These are phyloP conservation scores for Hemileia vastatrix DNA, from an alignment of 1,284 basidiomycete genomes.

Conservation along the genomic window DNA sequence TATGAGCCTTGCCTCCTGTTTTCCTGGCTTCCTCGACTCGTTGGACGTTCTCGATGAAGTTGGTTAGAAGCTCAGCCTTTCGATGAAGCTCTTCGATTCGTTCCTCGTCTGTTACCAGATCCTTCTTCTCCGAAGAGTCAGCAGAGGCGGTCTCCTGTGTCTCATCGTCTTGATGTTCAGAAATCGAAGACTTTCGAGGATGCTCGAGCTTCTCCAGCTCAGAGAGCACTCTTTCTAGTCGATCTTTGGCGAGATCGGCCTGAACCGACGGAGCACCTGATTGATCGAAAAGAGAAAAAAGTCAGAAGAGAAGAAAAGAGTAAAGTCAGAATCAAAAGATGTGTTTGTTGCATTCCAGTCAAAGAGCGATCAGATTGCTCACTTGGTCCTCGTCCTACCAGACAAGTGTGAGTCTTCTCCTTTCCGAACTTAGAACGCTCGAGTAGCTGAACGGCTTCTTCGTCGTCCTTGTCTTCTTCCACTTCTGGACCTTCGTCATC, in stretches of 20 bases:
- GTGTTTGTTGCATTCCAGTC: no score
- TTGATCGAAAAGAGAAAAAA: conserved; percentile 1
- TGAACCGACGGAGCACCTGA: conserved; percentile 62
- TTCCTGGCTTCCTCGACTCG: conserved; percentile 22
- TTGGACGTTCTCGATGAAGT: conserved; percentile 55
- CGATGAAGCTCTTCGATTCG: conserved; percentile 24
- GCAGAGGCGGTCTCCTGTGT: conserved; percentile 23
- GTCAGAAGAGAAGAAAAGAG: conserved; percentile 19
- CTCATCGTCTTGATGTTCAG: conserved; percentile 24
- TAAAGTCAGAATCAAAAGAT: conserved; percentile 51
- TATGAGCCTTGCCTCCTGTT: conserved; percentile 4
- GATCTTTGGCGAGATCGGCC: conserved; percentile 54
- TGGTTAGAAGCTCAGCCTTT: conserved; percentile 50
- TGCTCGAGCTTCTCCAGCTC: conserved; percentile 43
- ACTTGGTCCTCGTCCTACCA: conserved; percentile 67
- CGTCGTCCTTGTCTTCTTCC: conserved; percentile 22
- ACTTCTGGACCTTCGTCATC: conserved; percentile 14
- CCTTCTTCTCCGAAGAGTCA: conserved; percentile 26
- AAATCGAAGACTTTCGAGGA: no score
- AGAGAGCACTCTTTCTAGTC: conserved; percentile 47
- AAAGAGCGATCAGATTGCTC: no score
- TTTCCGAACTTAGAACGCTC: conserved; percentile 66
- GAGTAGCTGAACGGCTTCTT: conserved; percentile 44
- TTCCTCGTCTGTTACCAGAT: conserved; percentile 35
- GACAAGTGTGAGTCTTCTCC: conserved; percentile 74